Base-by-base conservation (phyloP, 2,329 filamentous ascomycete genomes). In the Diaporthe destruens region DNA sequence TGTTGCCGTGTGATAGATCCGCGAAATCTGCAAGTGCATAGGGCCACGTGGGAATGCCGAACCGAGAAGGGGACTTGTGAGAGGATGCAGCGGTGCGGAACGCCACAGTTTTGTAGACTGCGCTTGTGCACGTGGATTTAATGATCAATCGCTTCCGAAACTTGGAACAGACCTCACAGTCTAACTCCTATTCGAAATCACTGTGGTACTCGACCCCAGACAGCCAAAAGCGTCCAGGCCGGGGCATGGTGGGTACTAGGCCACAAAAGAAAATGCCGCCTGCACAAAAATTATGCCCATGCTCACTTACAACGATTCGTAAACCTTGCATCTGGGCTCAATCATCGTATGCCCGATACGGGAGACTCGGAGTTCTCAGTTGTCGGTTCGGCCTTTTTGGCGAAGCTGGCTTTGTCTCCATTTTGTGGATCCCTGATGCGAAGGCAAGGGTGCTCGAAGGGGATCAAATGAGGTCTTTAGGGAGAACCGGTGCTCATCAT, bases 41-140 rank as follows among this genome's bases (percentile, higher is more conserved):
- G 9, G 29, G 59, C 59, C 59, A 65, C 42, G 29, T 65, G 44
- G 42, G 20, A 65, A 51, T 3, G 29, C 42, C 57, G 57, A 44
- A 44, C 39, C 57, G 57, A 20, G 23, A n/a, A 44, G 16, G 39
- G 25, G 42, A 34, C 20, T 51, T 49, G 59, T 49, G 25, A 29
- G 25, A 65, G 59, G 25, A 18, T 23, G 59, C 44, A 65, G 42
- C 47, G 44, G 29, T 29, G 57, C 47, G 59, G 59, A 51, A 34
- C 11, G 44, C 18, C 42, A 29, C 18, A 51, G 42, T 65, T 63
- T 65, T 65, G 44, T 51, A 65, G 59, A 51, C 59, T 65, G 42
- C 42, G 9, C n/a, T 16, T 23, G 57, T 44, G n/a, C 59, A 63
- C 14, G 42, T 65, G 44, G 59, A 49, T 65, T 63, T 49, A 42